Base-by-base conservation (phyloP, 805 yeast species). In the Torulaspora gathmanii region DNA sequence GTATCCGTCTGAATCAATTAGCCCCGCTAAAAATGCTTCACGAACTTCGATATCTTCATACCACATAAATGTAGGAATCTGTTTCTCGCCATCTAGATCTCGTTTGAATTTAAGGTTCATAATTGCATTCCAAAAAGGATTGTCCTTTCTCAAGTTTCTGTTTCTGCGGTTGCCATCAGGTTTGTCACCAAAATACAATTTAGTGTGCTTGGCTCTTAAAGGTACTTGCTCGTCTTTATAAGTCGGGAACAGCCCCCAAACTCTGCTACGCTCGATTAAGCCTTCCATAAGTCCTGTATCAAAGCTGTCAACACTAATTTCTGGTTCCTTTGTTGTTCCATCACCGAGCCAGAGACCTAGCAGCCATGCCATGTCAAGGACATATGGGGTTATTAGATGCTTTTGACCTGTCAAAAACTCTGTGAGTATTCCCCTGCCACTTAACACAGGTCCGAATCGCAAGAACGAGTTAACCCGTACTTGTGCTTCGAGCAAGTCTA, bases 11-110 rank as follows among this genome's bases (percentile, higher is more conserved):
- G 72, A 55, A 46, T 71, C 77, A 46, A 72, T 57, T 25, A 74
- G 51, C 49, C 76, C 78, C 22, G 77, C 75, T 42, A 74, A 40
- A 50, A 68, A 70, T 6, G 62, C 56, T 59, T 73, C 77, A 44
- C 78, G 67, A 25, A 71, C 70, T n/a, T 54, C 61, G 26, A 71
- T 47, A 26, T 64, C 55, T 40, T 71, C 77, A 39, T 53, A 40
- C 47, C 66, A 54, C 47, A 72, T 57, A 28, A 53, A 57, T 4
- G 44, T 28, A 23, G 77, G 75, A 43, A 72, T 61, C 40, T 51
- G 49, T 47, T 69, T 70, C 16, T 51, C 52, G 12, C 56, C 56
- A 34, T 53, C 49, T 6, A 46, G 42, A 29, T 48, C 51, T 38
- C 53, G 49, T 35, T 56, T 54, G 33, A 61, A 56, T 16, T 58